Conservation (phyloP, 768 basidiomycete genomes). For the Pholiota microspora region DNA sequence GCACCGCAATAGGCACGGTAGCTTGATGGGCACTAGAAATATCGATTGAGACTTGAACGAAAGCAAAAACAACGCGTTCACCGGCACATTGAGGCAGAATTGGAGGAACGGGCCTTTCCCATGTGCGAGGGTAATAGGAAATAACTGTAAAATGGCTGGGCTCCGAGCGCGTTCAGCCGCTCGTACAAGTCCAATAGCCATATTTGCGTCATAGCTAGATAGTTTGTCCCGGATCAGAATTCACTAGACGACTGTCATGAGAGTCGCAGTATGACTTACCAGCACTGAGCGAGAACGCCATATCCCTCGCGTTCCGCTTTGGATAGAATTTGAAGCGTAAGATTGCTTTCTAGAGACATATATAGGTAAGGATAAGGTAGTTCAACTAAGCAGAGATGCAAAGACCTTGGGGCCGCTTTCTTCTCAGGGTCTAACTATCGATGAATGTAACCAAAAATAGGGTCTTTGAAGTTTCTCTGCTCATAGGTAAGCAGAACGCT, state of each 20-base stretch:
- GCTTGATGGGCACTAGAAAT: slow-evolving; percentile 39
- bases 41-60: background rate
- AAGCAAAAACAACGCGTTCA: background rate
- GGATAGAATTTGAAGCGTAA: slow-evolving; percentile 37
- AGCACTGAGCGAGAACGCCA: slow-evolving; percentile 42
- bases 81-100: slow-evolving; percentile 42
- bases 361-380: slow-evolving; percentile 8
- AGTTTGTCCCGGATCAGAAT: background rate
- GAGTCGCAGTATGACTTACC: slow-evolving; percentile 23
- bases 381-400: too few relatives aligned
- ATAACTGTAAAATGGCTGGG: slow-evolving; percentile 44
- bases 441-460: too few relatives aligned
- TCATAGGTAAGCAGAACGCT: too few relatives aligned
- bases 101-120: slow-evolving; percentile 44
- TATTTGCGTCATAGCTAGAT: slow-evolving; percentile 43
- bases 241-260: background rate
- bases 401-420: too few relatives aligned
- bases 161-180: slow-evolving; percentile 44
- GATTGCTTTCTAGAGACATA: slow-evolving; percentile 32
- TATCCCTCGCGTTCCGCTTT: slow-evolving; percentile 41
- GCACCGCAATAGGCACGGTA: slow-evolving; percentile 46
- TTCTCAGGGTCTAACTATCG: too few relatives aligned
- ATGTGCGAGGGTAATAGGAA: slow-evolving; percentile 44
- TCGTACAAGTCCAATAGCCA: slow-evolving; percentile 43
- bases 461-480: too few relatives aligned